Evolutionary conservation across 768 basidiomycete genomes (phyloP).

Genomic region (Termitomyces sp.): DNA sequence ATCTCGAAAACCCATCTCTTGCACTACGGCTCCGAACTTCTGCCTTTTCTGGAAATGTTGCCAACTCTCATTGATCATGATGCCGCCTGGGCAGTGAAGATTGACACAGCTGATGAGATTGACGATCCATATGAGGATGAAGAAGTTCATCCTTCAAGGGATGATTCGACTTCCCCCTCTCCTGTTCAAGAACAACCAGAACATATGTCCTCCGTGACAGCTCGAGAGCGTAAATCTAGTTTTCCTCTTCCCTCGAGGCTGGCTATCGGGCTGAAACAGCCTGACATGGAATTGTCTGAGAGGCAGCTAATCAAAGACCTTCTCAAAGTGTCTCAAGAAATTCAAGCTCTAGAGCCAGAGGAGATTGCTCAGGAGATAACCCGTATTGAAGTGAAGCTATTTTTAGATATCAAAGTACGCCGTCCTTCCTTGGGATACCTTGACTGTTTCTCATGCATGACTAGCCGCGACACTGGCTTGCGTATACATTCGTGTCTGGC

Average conservation of each 20-base stretch:
- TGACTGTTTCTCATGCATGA: slow-evolving; percentile 5
- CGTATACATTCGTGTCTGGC: slow-evolving; percentile 67
- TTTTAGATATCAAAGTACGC: slow-evolving; percentile 72
- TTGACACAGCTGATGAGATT: slow-evolving; percentile 49
- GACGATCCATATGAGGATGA: slow-evolving; percentile 66
- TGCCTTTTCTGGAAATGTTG: slow-evolving; percentile 72
- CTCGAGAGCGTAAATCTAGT: slow-evolving; percentile 66
- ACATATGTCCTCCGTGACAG: slow-evolving; percentile 17
- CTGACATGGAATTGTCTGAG: slow-evolving; percentile 36
- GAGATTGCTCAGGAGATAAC: slow-evolving; percentile 88
- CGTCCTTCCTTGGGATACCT: not conserved
- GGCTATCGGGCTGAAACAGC: slow-evolving; percentile 21
- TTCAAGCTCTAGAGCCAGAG: slow-evolving; percentile 51
- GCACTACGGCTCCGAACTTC: slow-evolving; percentile 80
- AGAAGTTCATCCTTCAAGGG: slow-evolving; percentile 24
- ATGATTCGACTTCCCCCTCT: slow-evolving; percentile 16
- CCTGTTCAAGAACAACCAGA: slow-evolving; percentile 19
- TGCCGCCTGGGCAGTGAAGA: slow-evolving; percentile 68
- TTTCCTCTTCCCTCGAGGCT: slow-evolving; percentile 50
- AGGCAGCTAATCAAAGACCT: slow-evolving; percentile 65
- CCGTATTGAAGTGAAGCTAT: slow-evolving; percentile 60
- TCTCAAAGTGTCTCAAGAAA: slow-evolving; percentile 48
- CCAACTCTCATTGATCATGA: slow-evolving; percentile 64
- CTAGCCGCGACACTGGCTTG: slow-evolving; percentile 85
- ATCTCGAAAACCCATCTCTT: slow-evolving; percentile 75